Percentiles rank a stretch among this genome's conserved stretches.
phyloP scores from a whole-genome alignment of 106 monocot genomes.

The Phalaenopsis aphrodite region DNA sequence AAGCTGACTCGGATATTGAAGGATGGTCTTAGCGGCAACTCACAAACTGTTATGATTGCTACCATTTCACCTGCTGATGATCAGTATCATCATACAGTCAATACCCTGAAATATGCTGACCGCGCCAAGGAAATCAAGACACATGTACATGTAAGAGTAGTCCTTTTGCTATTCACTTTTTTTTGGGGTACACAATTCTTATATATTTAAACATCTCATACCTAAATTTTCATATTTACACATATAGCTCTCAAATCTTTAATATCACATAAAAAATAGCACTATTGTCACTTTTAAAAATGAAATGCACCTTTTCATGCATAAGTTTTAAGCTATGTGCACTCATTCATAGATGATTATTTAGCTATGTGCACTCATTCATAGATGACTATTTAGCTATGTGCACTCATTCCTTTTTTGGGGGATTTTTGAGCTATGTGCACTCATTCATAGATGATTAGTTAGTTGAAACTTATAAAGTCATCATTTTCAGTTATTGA shows the following conservation, averaged over 20 bases:
- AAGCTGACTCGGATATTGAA: slow-evolving; percentile 95
- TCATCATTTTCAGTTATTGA: background rate
- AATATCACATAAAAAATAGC: too few relatives aligned
- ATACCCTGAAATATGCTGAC: slow-evolving; percentile 98
- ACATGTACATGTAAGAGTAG: slow-evolving; percentile 63
- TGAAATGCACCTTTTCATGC: too few relatives aligned
- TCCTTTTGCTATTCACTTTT: slow-evolving; percentile 8
- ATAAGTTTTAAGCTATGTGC: background rate
- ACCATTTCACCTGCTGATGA: slow-evolving; percentile 92
- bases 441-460: background rate
- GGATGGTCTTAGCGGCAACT: slow-evolving; percentile 98
- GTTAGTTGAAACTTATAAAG: background rate
- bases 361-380: background rate
- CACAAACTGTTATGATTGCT: slow-evolving; percentile 94
- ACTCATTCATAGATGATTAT: background rate
- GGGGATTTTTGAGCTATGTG: background rate
- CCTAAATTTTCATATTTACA: too few relatives aligned
- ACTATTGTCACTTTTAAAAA: too few relatives aligned
- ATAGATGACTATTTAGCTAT: background rate
- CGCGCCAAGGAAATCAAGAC: slow-evolving; percentile 99
- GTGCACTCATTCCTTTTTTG: background rate
- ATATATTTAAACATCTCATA: too few relatives aligned
- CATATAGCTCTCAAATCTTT: too few relatives aligned
- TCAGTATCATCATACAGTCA: slow-evolving; percentile 95
- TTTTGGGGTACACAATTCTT: background rate